phyloP scores from a whole-genome alignment of 2,329 filamentous ascomycete genomes.

The Calonectria montana region DNA sequence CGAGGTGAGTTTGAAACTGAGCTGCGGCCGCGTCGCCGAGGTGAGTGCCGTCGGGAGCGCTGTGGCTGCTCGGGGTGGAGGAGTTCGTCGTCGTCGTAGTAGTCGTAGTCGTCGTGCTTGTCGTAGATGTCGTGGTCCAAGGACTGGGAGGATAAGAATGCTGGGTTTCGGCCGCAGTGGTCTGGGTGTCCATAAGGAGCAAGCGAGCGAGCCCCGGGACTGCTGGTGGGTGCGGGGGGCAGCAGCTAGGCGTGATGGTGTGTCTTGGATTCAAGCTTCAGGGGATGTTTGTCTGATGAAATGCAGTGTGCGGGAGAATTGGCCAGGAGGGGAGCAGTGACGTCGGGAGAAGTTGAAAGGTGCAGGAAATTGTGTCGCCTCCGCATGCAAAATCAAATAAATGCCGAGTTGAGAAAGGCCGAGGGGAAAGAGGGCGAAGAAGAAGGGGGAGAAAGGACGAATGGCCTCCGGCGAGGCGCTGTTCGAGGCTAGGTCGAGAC shows the following conservation, averaged over 20 bases:
- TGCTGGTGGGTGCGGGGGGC: slow-evolving; percentile 36
- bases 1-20: slow-evolving; percentile 57
- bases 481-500: slow-evolving; percentile 33
- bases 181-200: slow-evolving; percentile 55
- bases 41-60: slow-evolving; percentile 47
- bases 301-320: slow-evolving; percentile 31
- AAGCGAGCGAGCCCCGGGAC: slow-evolving; percentile 44
- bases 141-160: slow-evolving; percentile 51
- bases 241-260: slow-evolving; percentile 36
- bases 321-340: slow-evolving; percentile 23
- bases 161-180: slow-evolving; percentile 51
- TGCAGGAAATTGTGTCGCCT: slow-evolving; percentile 28
- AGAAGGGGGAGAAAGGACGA: slow-evolving; percentile 33
- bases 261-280: slow-evolving; percentile 30
- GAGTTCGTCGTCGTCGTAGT: slow-evolving; percentile 36
- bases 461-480: slow-evolving; percentile 36
- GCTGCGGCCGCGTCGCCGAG: slow-evolving; percentile 43
- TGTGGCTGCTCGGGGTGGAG: slow-evolving; percentile 41
- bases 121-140: slow-evolving; percentile 44
- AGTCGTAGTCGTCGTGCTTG: slow-evolving; percentile 40
- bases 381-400: slow-evolving; percentile 39
- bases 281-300: slow-evolving; percentile 31
- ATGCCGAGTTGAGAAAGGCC: slow-evolving; percentile 9
- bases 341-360: slow-evolving; percentile 25
- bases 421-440: background rate